phyloP scores from a whole-genome alignment of 495 filamentous ascomycete species.

The Penicillium pulvis region DNA sequence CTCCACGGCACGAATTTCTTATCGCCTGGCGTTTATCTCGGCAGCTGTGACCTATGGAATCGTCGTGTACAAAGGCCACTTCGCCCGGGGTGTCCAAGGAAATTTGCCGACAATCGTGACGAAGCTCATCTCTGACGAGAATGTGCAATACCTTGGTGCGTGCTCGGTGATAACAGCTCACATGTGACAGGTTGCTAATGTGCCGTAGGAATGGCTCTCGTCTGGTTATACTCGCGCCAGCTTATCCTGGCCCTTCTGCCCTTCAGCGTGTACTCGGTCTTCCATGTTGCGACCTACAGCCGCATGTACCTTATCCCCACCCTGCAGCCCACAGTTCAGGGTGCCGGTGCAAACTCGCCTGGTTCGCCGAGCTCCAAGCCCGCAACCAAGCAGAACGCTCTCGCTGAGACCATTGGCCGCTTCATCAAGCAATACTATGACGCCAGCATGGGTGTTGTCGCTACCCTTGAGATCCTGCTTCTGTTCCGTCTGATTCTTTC shows the following conservation, averaged over 20 bases:
- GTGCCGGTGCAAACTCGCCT: constrained; percentile 54
- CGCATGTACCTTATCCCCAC: constrained; percentile 57
- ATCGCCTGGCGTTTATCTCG: constrained; percentile 85
- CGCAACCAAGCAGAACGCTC: constrained; percentile 62
- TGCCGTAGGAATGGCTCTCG: constrained; percentile 79
- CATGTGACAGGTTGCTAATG: constrained; percentile 3
- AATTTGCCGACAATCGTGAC: constrained; percentile 60
- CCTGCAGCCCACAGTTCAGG: constrained; percentile 41
- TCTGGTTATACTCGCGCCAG: constrained; percentile 93
- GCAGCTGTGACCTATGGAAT: constrained; percentile 95
- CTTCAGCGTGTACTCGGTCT: constrained; percentile 95
- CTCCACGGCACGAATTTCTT: constrained; percentile 72
- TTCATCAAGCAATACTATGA: constrained; percentile 99
- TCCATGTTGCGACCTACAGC: constrained; percentile 86
- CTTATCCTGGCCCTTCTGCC: constrained; percentile 87
- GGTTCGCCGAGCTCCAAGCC: constrained; percentile 55
- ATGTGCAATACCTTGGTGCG: constrained; percentile 95
- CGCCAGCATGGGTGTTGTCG: constrained; percentile 78
- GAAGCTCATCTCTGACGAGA: constrained; percentile 80
- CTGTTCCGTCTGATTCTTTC: constrained; percentile 80
- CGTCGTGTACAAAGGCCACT: constrained; percentile 97
- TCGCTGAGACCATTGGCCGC: constrained; percentile 78
- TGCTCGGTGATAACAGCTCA: neutral
- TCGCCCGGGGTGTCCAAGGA: constrained; percentile 69
- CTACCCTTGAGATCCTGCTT: constrained; percentile 73